Evolutionary conservation across 1,284 basidiomycete genomes (phyloP).

Genomic region (Leccinum huronense): DNA sequence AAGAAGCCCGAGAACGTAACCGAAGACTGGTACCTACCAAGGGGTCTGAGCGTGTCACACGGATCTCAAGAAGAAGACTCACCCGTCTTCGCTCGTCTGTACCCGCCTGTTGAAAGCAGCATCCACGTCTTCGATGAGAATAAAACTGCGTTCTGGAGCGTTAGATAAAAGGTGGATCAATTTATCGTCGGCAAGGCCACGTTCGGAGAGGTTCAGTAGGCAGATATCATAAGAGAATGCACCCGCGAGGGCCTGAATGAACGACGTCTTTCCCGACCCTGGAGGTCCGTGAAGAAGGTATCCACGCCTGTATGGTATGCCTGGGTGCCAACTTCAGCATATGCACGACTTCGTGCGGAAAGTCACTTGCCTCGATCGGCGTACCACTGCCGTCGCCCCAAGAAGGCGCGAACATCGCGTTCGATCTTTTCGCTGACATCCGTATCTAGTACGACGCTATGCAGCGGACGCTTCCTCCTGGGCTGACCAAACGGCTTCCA

Average conservation of each 20-base stretch:
- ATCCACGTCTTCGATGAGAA: conserved; percentile 97
- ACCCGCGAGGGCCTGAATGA: conserved; percentile 96
- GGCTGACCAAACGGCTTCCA: conserved; percentile 97
- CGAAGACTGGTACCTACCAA: conserved; percentile 79
- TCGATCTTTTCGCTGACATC: conserved; percentile 82
- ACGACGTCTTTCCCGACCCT: conserved; percentile 97
- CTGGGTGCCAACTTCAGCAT: conserved; percentile 43
- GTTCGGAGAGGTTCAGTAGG: conserved; percentile 92
- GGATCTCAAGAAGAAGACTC: conserved; percentile 24
- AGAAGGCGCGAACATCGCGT: conserved; percentile 79
- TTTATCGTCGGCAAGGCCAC: conserved; percentile 96
- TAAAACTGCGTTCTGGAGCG: conserved; percentile 88
- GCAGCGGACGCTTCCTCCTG: conserved; percentile 80
- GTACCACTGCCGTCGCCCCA: conserved; percentile 90
- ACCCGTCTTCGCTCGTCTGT: conserved; percentile 89
- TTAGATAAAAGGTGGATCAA: conserved; percentile 92
- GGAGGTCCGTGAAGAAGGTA: conserved; percentile 96
- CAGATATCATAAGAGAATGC: conserved; percentile 94
- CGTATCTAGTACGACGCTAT: conserved; percentile 87
- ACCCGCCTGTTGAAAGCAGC: conserved; percentile 95
- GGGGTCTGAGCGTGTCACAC: conserved; percentile 15
- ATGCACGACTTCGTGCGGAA: conserved; percentile 8
- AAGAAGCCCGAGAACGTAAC: conserved; percentile 98
- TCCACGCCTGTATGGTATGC: conserved; percentile 96
- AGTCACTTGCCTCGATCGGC: conserved; percentile 79